These are phyloP conservation scores for Solanum medicagineum DNA, from an alignment of 257 asterid species.

Conservation along the genomic window DNA sequence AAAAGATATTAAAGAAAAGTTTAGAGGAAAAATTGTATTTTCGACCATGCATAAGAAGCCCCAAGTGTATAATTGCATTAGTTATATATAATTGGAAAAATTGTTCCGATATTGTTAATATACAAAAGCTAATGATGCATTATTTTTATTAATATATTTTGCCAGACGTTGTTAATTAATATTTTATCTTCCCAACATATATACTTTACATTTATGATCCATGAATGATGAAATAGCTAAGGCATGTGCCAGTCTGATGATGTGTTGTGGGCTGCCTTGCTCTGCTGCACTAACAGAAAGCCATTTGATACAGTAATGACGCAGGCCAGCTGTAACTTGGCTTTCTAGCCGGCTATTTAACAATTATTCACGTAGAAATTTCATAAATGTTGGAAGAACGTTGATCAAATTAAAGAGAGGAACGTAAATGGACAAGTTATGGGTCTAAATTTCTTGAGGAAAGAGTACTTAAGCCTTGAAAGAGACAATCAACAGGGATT, in stretches of 20 bases:
- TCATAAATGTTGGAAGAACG: background rate
- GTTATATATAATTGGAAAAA: too few relatives aligned
- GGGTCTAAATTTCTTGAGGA: background rate
- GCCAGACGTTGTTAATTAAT: too few relatives aligned
- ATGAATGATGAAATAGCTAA: background rate
- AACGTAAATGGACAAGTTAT: slow-evolving; percentile 2
- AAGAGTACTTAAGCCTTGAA: background rate
- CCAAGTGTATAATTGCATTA: too few relatives aligned
- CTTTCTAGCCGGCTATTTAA: background rate
- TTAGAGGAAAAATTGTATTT: too few relatives aligned
- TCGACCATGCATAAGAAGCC: too few relatives aligned
- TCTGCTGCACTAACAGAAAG: background rate
- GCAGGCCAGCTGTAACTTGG: background rate
- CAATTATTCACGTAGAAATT: background rate
- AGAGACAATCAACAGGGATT: background rate
- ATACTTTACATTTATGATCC: background rate
- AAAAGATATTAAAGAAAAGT: too few relatives aligned
- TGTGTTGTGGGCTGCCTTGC: background rate
- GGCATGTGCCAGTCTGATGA: background rate
- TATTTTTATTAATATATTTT: too few relatives aligned
- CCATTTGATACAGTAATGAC: background rate
- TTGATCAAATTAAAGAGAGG: background rate
- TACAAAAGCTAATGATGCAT: too few relatives aligned
- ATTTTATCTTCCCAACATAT: background rate
- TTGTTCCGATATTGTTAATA: too few relatives aligned